Evolutionary conservation across 176 grass and related monocot genomes (phyloP), one percentile per base, ranked within the genome.

Genomic region (Avena atlantica): DNA sequence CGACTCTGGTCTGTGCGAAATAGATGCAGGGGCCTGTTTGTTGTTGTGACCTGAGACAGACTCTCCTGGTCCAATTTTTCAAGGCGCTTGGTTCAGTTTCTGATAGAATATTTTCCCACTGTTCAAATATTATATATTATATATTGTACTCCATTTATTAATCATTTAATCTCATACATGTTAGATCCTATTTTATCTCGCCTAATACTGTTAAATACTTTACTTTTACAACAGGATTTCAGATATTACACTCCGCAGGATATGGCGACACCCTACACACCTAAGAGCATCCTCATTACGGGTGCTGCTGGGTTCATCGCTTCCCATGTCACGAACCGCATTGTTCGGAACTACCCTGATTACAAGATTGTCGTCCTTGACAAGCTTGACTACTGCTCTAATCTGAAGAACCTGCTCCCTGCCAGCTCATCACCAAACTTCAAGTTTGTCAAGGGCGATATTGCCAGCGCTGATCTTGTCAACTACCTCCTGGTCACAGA

Each of bases 361-460:
- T 96, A 96, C 89, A 96, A 96, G 74, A 96, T 96, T 48, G 89
- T 96, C 3, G 89, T 93, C 85, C 94, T 96, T 20, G 91, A 96
- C 87, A 96, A 96, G 87, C 94, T 96, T 78, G 94, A 96, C 85
- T 96, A 96, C 85, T 96, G 94, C 91, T 96, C 94, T 74, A 96
- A 85, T 91, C 85, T 96, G 68, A 96, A 96, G 83, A 96, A 96
- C 34, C 85, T 96, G 51, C 86, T 91, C 36, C 89, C 87, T 83
- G 89, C 86, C 83, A 86, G 89, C 76, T 87, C 82, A 1, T 92
- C 85, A 1, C 82, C 84, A 84, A 96, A 96, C 88, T 96, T 96
- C 69, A 96, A 96, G 88, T 96, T 96, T 86, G 94, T 96, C 82
- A 96, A 96, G 78, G 94, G 94, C 1, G 94, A 93, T 72, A 96